Evolutionary conservation across 495 filamentous ascomycete species (phyloP).

Genomic region (Sordaria brevicollis): DNA sequence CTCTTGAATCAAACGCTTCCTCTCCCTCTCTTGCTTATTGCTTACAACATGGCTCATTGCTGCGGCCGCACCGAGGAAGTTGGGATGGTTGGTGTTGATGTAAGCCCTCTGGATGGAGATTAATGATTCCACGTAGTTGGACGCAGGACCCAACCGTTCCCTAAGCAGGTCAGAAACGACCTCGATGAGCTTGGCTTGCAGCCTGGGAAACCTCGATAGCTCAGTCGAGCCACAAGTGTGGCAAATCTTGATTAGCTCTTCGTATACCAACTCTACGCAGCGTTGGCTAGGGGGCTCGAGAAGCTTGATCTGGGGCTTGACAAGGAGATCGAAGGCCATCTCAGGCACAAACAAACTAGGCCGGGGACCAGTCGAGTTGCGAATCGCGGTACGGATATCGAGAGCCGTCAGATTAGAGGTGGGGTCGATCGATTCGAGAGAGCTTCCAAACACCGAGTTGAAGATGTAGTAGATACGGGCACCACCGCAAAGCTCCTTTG

Average conservation of each 20-base stretch:
- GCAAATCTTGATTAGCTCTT: conserved; percentile 98
- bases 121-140: conserved; percentile 85
- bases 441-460: conserved; percentile 98
- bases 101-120: conserved; percentile 97
- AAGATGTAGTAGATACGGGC: conserved; percentile 99
- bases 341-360: conserved; percentile 96
- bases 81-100: conserved; percentile 99
- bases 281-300: conserved; percentile 91
- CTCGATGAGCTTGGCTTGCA: conserved; percentile 96
- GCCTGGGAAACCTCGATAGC: conserved; percentile 77
- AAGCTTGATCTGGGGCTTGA: conserved; percentile 97
- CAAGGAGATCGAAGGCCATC: conserved; percentile 91
- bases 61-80: conserved; percentile 95
- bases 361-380: conserved; percentile 93
- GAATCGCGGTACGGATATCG: conserved; percentile 97
- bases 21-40: conserved; percentile 86
- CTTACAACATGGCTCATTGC: conserved; percentile 95
- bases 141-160: conserved; percentile 81
- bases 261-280: conserved; percentile 96
- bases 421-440: conserved; percentile 89
- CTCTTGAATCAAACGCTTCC: conserved; percentile 66
- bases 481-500: conserved; percentile 94
- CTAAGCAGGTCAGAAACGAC: conserved; percentile 94
- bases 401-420: conserved; percentile 87
- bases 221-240: conserved; percentile 97